These are phyloP conservation scores for Rhodotorula sp. DNA, from an alignment of 1,284 basidiomycete species.

Conservation along the genomic window DNA sequence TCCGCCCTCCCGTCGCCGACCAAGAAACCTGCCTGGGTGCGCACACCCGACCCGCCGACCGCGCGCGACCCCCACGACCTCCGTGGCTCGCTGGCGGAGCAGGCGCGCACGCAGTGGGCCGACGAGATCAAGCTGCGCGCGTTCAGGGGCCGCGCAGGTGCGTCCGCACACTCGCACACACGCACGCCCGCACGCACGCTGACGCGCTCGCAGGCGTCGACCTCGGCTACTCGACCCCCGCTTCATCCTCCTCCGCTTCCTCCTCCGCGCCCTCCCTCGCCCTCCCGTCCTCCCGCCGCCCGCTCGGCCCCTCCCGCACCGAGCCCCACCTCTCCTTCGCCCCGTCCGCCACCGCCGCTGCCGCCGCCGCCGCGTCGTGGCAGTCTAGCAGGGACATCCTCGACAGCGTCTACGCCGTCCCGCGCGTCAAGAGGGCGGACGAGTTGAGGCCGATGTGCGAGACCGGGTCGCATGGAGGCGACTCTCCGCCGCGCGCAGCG, in stretches of 20 bases:
- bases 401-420: conserved; percentile 14
- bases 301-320: conserved; percentile 21
- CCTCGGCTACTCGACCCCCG: not conserved
- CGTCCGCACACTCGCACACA: too few species aligned
- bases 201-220: conserved; percentile 7
- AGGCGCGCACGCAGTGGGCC: not conserved
- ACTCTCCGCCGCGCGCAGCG: not conserved
- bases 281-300: too few species aligned
- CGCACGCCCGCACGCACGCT: too few species aligned
- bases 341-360: not conserved
- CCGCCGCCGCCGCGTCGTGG: too few species aligned
- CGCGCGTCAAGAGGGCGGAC: conserved; percentile 20
- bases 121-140: conserved; percentile 1
- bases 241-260: not conserved
- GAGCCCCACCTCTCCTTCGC: conserved; percentile 26
- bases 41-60: not conserved
- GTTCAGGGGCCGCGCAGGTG: conserved; percentile 9
- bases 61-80: conserved; percentile 1
- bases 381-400: conserved; percentile 12
- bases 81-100: conserved; percentile 19
- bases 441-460: conserved; percentile 27
- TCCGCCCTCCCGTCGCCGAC: conserved; percentile 14
- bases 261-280: not conserved
- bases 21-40: conserved; percentile 13
- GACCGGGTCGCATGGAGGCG: too few species aligned